These are phyloP conservation scores for Populus hybrid DNA, from an alignment of 441 rosid genomes.

Conservation along the genomic window DNA sequence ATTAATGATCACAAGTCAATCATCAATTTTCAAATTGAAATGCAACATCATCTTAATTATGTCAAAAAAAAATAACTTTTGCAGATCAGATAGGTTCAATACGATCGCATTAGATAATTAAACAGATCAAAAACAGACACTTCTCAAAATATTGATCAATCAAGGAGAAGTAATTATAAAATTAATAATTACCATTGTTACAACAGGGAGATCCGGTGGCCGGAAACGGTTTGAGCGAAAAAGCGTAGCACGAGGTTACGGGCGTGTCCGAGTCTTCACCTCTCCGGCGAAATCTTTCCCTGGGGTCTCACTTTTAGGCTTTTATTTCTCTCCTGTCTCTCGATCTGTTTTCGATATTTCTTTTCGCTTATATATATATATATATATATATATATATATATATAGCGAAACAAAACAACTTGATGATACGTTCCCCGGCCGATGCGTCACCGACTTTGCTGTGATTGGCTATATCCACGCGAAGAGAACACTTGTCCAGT, in stretches of 20 bases:
- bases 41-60: conserved; percentile 7
- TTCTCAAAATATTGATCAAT: not conserved
- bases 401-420: not conserved
- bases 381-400: too few species aligned
- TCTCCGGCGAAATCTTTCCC: conserved; percentile 13
- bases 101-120: too few species aligned
- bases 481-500: not conserved
- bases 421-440: conserved; percentile 4
- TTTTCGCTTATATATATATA: too few species aligned
- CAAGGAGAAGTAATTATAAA: too few species aligned
- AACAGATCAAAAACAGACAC: not conserved
- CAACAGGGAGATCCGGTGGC: conserved; percentile 20
- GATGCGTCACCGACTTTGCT: conserved; percentile 26
- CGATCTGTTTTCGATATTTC: not conserved
- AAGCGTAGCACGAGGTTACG: conserved; percentile 11
- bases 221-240: conserved; percentile 19
- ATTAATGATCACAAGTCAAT: too few species aligned
- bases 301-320: not conserved
- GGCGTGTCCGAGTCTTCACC: conserved; percentile 4
- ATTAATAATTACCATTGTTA: conserved; percentile 33
- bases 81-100: not conserved
- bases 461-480: conserved; percentile 24
- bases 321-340: not conserved
- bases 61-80: not conserved
- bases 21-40: not conserved